Conservation (phyloP, 805 yeast species). For the Starmerella floricola region DNA sequence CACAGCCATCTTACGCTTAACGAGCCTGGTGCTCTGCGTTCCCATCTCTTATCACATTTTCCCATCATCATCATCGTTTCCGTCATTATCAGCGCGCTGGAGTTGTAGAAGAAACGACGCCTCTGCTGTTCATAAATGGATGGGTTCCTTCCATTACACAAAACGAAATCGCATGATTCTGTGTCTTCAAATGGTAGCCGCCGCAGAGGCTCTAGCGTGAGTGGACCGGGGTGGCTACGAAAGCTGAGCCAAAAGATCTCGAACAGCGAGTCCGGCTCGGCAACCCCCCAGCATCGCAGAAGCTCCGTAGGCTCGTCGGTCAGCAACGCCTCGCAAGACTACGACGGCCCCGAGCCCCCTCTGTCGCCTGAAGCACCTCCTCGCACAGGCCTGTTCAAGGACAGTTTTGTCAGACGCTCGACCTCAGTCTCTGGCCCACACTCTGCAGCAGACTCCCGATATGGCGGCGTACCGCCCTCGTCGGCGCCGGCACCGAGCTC, state of each 20-base stretch:
- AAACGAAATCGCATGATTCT: slow-evolving; percentile 4
- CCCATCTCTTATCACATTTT: too few relatives aligned
- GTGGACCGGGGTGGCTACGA: slow-evolving; percentile 9
- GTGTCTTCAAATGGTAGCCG: background rate
- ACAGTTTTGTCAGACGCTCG: background rate
- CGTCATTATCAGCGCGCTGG: too few relatives aligned
- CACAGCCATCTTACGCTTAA: too few relatives aligned
- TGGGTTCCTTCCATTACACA: background rate
- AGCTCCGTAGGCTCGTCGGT: slow-evolving; percentile 4
- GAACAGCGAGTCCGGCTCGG: background rate
- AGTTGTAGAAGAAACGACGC: too few relatives aligned
- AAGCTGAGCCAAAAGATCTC: slow-evolving; percentile 4
- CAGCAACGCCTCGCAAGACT: background rate
- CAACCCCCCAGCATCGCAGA: slow-evolving; percentile 1
- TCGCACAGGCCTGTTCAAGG: slow-evolving; percentile 1
- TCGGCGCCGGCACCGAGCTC: too few relatives aligned
- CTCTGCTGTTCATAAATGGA: too few relatives aligned
- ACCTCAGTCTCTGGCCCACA: background rate
- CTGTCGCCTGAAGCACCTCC: background rate
- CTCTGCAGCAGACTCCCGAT: too few relatives aligned
- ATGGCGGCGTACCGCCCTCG: too few relatives aligned
- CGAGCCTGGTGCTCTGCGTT: too few relatives aligned
- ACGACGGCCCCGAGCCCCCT: background rate
- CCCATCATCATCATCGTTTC: too few relatives aligned
- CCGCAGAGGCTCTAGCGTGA: slow-evolving; percentile 1